These are phyloP conservation scores for Coemansia sp. DNA, from an alignment of 192 early-diverging fungal genomes.

Conservation along the genomic window DNA sequence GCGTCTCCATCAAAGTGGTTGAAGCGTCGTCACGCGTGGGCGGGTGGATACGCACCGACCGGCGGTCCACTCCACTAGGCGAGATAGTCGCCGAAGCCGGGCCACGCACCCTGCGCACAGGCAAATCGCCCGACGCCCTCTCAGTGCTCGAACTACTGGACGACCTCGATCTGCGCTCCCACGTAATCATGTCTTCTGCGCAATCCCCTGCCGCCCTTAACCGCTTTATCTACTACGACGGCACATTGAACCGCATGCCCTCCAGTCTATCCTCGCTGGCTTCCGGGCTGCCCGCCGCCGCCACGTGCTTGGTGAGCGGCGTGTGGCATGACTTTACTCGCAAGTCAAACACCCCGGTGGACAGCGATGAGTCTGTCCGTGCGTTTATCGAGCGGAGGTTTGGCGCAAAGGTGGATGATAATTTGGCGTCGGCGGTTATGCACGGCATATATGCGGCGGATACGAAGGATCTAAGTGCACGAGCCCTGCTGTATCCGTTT, in stretches of 20 bases:
- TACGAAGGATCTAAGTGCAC: slow-evolving; percentile 69
- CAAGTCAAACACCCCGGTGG: slow-evolving; percentile 8
- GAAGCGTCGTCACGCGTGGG: slow-evolving; percentile 71
- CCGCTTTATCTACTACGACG: slow-evolving; percentile 77
- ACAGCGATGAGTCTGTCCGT: slow-evolving; percentile 81
- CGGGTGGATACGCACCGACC: slow-evolving; percentile 83
- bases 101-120: slow-evolving; percentile 79
- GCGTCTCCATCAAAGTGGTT: slow-evolving; percentile 66
- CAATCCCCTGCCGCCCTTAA: slow-evolving; percentile 73
- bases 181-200: slow-evolving; percentile 62
- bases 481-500: slow-evolving; percentile 70
- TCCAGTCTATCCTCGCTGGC: slow-evolving; percentile 50
- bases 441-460: slow-evolving; percentile 96
- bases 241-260: slow-evolving; percentile 70
- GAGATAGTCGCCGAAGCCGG: slow-evolving; percentile 71
- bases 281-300: slow-evolving; percentile 59
- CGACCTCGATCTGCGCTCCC: slow-evolving; percentile 60
- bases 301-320: slow-evolving; percentile 61
- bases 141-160: slow-evolving; percentile 78
- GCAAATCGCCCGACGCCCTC: slow-evolving; percentile 63
- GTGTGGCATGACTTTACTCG: slow-evolving; percentile 33
- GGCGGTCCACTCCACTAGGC: slow-evolving; percentile 26
- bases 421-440: slow-evolving; percentile 82
- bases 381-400: slow-evolving; percentile 79
- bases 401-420: slow-evolving; percentile 69